Base-by-base conservation (phyloP, 2,329 filamentous ascomycete species). In the Mycosphaerella arachidis region DNA sequence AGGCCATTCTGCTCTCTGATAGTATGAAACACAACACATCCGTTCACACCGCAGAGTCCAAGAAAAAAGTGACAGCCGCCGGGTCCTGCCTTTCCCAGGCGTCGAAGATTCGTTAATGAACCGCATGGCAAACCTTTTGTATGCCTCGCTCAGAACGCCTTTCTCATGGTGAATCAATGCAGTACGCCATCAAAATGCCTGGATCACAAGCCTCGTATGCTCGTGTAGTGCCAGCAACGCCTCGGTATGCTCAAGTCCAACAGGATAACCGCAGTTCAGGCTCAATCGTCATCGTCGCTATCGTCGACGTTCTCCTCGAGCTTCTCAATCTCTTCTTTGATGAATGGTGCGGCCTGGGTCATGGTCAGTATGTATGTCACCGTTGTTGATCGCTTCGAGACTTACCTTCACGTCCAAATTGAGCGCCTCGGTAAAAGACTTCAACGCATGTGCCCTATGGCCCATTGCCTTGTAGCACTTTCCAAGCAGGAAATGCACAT, bases 281-380 rank as follows among this genome's bases (percentile, higher is more conserved):
- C 40, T 52, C 45, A 56, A 37, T 56, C 46, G 6, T 70, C 70
- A 30, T 70, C 68, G 20, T 68, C 67, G 29, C 60, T 65, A n/a
- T 69, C 65, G 8, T 70, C 69, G 33, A 69, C 67, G 13, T 69
- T 67, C 20, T 70, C 67, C 51, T 70, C 68, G 4, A 97, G 83
- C 68, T 87, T 88, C 78, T 97, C 93, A 78, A 99, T 97, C 18
- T 91, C 92, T 73, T 96, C 92, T 77, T 97, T 99, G 76, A 99
- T 97, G 74, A 92, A 89, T 64, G 90, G 88, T 66, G 91, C 92
- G 68, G 93, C 91, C 92, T 96, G 70, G 70, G 59, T 52, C 37
- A 20, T 27, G 16, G 33, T 40, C 40, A 56, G 50, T 52, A 30
- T n/a, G 20, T 18, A 9, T 27, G 24, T 24, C 1, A 24, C 24